A percentile compares a stretch with the other conserved stretches of the same genome.
Evolutionary conservation across 768 basidiomycete species (phyloP).

Genomic region (Mycena crocata): DNA sequence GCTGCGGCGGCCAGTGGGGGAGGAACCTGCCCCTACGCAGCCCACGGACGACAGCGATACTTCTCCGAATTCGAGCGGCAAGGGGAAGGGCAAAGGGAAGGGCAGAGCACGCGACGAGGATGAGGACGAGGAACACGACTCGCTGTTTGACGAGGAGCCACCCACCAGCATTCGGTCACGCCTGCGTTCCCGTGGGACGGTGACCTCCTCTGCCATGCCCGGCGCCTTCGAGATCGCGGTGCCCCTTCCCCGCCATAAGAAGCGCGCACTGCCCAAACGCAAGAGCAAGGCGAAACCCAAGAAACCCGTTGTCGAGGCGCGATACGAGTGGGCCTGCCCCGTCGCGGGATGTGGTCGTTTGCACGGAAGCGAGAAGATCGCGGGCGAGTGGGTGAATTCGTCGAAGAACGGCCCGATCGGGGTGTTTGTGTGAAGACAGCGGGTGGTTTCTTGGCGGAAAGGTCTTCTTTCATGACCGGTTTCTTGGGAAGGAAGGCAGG

Average conservation of each 20-base stretch:
- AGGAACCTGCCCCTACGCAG: conserved; percentile 13
- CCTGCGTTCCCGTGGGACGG: conserved; percentile 58
- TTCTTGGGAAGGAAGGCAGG: not conserved
- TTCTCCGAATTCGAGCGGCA: not conserved
- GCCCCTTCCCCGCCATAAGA: conserved; percentile 9
- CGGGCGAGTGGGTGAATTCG: conserved; percentile 62
- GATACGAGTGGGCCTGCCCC: conserved; percentile 74
- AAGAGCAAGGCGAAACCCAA: conserved; percentile 41
- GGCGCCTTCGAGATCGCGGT: conserved; percentile 21
- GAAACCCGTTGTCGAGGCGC: conserved; percentile 57
- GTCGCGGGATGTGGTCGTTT: conserved; percentile 64
- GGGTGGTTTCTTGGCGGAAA: not conserved
- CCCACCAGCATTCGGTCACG: conserved; percentile 65
- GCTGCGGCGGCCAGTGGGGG: conserved; percentile 59
- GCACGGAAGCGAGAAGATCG: conserved; percentile 69
- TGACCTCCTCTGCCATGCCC: not conserved
- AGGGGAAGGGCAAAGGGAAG: conserved; percentile 48
- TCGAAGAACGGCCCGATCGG: conserved; percentile 45
- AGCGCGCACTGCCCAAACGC: conserved; percentile 13
- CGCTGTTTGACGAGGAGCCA: conserved; percentile 27
- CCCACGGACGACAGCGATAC: not conserved
- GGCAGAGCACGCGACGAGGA: conserved; percentile 50
- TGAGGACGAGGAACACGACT: conserved; percentile 29
- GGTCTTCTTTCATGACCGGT: no score
- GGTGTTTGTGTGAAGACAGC: conserved; percentile 58